Evolutionary conservation across 176 grass and related monocot species (phyloP).

Genomic region (Oryza australiensis): DNA sequence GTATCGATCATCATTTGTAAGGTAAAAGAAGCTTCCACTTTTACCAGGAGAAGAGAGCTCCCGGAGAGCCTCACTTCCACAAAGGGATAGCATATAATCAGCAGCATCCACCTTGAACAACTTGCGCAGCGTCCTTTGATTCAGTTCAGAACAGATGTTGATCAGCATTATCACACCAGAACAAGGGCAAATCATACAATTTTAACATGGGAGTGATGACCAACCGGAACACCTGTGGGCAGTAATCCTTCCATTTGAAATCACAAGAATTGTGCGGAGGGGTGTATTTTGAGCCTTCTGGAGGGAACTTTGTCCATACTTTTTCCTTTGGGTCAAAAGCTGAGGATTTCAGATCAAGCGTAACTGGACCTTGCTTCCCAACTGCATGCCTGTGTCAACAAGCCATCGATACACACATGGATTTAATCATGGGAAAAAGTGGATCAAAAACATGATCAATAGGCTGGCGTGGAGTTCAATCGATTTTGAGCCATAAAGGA

Average conservation of each 20-base stretch:
- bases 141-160: slow-evolving; percentile 37
- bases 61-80: slow-evolving; percentile 83
- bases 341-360: slow-evolving; percentile 81
- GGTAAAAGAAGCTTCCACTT: slow-evolving; percentile 98
- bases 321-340: slow-evolving; percentile 96
- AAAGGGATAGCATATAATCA: slow-evolving; percentile 97
- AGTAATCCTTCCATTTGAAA: slow-evolving; percentile 99
- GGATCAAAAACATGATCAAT: not conserved
- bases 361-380: slow-evolving; percentile 79
- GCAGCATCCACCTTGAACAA: slow-evolving; percentile 95
- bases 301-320: slow-evolving; percentile 92
- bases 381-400: slow-evolving; percentile 71
- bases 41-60: slow-evolving; percentile 96
- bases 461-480: not conserved
- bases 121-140: slow-evolving; percentile 79
- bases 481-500: not conserved
- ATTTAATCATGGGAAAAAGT: slow-evolving; percentile 4
- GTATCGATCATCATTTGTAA: slow-evolving; percentile 87
- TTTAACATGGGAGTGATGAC: slow-evolving; percentile 41
- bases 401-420: slow-evolving; percentile 13
- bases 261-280: slow-evolving; percentile 93
- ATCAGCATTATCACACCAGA: slow-evolving; percentile 32
- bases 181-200: not conserved
- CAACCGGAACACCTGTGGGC: slow-evolving; percentile 94
- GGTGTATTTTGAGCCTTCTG: slow-evolving; percentile 93